Conservation (phyloP, 768 basidiomycete genomes). For the Panus rudis region DNA sequence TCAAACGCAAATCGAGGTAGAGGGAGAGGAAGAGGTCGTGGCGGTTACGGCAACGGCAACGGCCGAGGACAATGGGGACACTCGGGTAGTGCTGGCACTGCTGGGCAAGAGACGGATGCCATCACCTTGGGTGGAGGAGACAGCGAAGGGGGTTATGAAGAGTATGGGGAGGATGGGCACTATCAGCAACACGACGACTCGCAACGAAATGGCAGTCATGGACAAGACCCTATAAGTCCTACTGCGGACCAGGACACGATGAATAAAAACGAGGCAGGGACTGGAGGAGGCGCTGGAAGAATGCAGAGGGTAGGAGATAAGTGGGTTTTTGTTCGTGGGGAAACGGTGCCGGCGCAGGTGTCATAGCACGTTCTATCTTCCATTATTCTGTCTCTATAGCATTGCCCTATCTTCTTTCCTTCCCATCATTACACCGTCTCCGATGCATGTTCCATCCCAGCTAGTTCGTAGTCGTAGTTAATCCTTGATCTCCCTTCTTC, state of each 20-base stretch:
- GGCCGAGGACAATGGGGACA: conserved; percentile 35
- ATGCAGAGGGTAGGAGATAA: conserved; percentile 70
- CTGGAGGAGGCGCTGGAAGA: conserved; percentile 19
- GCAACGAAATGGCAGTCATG: neutral
- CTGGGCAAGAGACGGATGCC: conserved; percentile 42
- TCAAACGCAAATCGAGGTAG: conserved; percentile 19
- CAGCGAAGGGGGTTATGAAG: conserved; percentile 9
- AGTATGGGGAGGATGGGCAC: conserved; percentile 1
- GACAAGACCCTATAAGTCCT: neutral
- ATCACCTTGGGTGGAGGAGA: conserved; percentile 50
- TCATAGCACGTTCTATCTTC: conserved; percentile 7
- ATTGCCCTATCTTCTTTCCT: neutral
- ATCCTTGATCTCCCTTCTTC: conserved; percentile 17
- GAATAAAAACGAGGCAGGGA: too few species aligned
- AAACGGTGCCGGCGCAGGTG: conserved; percentile 13
- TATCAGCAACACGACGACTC: conserved; percentile 3
- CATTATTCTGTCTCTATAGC: too few species aligned
- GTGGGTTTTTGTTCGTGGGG: conserved; percentile 57
- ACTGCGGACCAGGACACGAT: neutral
- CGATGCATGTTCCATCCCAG: conserved; percentile 19
- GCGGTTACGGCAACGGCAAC: conserved; percentile 44
- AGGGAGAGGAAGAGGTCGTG: conserved; percentile 24
- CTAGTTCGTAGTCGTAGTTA: conserved; percentile 40
- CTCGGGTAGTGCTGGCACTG: conserved; percentile 24
- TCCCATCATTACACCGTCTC: conserved; percentile 14